Percentiles rank a stretch among this genome's conserved stretches.
Conservation (phyloP, 2,329 filamentous ascomycete species). For the Capronia coronata region DNA sequence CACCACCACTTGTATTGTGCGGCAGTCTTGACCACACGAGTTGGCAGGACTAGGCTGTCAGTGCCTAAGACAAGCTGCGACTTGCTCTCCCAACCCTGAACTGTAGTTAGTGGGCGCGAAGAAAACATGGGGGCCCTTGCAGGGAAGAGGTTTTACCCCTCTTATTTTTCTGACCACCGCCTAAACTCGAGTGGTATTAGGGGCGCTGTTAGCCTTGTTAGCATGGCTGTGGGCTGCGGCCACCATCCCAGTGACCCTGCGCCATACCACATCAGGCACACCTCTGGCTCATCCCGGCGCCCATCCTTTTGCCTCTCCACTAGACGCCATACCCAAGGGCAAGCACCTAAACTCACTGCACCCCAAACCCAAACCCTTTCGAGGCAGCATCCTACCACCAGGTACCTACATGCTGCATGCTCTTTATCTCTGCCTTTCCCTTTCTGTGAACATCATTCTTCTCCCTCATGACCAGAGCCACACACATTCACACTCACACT, state of each 20-base stretch:
- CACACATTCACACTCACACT: not conserved
- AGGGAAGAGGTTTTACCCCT: not conserved
- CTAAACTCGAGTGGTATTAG: not conserved
- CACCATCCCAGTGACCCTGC: not conserved
- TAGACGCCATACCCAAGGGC: not conserved
- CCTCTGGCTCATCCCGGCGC: slow-evolving; percentile 1
- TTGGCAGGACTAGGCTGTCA: no score
- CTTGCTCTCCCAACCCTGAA: no score
- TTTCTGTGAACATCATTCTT: slow-evolving; percentile 1
- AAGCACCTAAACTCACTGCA: not conserved
- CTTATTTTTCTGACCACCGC: not conserved
- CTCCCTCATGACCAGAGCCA: not conserved
- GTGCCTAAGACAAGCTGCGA: no score
- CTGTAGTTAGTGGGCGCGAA: no score
- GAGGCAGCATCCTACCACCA: not conserved
- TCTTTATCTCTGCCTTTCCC: not conserved
- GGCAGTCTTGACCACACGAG: no score
- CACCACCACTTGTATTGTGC: no score
- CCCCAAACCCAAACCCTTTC: not conserved
- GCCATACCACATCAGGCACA: not conserved
- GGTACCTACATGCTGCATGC: not conserved
- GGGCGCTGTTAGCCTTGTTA: not conserved
- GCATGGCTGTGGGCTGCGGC: not conserved
- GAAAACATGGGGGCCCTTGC: not conserved
- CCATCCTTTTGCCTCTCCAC: slow-evolving; percentile 5